Conservation (phyloP, 257 asterid species). For the Nicotiana knightiana region DNA sequence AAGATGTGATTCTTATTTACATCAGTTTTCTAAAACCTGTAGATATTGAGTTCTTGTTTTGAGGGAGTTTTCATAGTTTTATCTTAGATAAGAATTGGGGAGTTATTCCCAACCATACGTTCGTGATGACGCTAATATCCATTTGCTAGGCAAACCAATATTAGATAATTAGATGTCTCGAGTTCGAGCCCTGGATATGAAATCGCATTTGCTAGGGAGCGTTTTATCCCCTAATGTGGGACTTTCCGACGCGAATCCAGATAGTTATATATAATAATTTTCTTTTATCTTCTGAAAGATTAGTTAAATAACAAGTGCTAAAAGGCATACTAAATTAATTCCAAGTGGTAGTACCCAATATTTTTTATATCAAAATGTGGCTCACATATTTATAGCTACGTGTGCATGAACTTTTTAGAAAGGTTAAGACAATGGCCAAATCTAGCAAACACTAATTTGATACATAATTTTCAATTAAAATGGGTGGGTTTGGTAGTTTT, state of each 20-base stretch:
- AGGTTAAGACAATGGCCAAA: not conserved
- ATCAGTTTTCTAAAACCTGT: not conserved
- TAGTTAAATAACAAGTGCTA: not conserved
- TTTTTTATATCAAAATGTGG: not conserved
- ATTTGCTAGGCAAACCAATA: too few species aligned
- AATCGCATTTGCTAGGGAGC: too few species aligned
- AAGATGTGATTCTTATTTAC: not conserved
- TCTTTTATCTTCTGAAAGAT: not conserved
- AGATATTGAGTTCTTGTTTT: not conserved
- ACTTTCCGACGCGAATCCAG: too few species aligned
- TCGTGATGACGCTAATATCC: too few species aligned
- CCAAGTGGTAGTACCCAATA: not conserved
- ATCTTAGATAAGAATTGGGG: not conserved
- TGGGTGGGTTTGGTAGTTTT: conserved; percentile 17
- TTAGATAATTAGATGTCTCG: too few species aligned
- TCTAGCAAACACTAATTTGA: conserved; percentile 4
- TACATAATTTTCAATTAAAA: conserved; percentile 6
- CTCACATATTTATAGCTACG: not conserved
- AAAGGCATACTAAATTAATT: not conserved
- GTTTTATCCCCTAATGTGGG: too few species aligned
- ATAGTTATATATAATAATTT: not conserved
- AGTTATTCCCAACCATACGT: too few species aligned
- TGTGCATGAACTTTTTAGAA: conserved; percentile 2
- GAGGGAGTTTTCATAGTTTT: not conserved
- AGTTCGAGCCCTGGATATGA: too few species aligned